Evolutionary conservation across 352 stramenopile genomes (phyloP).

Genomic region (Phytopythium mirpurense): DNA sequence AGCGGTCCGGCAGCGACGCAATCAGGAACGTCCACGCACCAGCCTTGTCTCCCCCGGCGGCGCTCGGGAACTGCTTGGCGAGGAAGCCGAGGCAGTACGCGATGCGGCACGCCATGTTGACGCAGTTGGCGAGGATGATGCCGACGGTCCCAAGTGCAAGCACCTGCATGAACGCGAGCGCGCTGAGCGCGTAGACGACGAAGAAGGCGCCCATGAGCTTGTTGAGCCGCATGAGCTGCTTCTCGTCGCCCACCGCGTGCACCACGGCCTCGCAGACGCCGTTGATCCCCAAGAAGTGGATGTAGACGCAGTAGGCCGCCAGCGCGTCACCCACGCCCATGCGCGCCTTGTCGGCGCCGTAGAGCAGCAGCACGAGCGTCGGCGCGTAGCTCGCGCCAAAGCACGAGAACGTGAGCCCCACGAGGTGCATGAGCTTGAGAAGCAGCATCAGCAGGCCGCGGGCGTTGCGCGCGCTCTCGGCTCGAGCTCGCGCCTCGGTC

Average conservation of each 20-base stretch:
- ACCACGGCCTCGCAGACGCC: conserved; percentile 96
- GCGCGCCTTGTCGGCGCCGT: conserved; percentile 63
- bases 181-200: conserved; percentile 53
- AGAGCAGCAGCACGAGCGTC: conserved; percentile 75
- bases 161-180: conserved; percentile 61
- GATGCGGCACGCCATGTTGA: conserved; percentile 86
- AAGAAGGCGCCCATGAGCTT: conserved; percentile 79
- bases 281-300: conserved; percentile 93
- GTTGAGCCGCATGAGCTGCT: conserved; percentile 77
- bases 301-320: conserved; percentile 91
- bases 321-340: conserved; percentile 53
- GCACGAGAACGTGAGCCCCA: conserved; percentile 80
- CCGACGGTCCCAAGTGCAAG: conserved; percentile 53
- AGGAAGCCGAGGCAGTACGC: conserved; percentile 76
- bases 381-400: conserved; percentile 82
- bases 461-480: conserved; percentile 17
- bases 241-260: conserved; percentile 76
- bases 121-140: conserved; percentile 83
- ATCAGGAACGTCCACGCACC: conserved; percentile 33
- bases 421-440: conserved; percentile 80
- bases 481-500: conserved; percentile 7
- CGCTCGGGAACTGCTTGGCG: conserved; percentile 39
- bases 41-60: neutral
- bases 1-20: conserved; percentile 37
- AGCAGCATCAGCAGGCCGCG: conserved; percentile 58